These are phyloP conservation scores for Sugiyamaella pinicola DNA, from an alignment of 1,139 yeast species.

Conservation along the genomic window DNA sequence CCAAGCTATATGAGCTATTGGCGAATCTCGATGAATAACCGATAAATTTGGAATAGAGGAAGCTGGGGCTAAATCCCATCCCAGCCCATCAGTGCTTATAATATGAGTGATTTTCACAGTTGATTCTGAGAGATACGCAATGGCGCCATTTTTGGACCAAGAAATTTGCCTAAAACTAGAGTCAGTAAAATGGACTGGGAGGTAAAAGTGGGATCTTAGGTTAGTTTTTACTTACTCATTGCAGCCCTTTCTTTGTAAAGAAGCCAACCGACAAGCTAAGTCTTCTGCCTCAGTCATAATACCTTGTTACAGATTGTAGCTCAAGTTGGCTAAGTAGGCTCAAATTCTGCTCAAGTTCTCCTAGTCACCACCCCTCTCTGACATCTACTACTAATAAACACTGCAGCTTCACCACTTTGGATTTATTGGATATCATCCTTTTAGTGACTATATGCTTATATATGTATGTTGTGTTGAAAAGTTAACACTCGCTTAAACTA, in stretches of 20 bases:
- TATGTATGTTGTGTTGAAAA: neutral
- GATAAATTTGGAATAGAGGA: slow-evolving; percentile 31
- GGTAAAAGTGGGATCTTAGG: neutral
- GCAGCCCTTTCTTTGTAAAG: slow-evolving; percentile 29
- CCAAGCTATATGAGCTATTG: slow-evolving; percentile 47
- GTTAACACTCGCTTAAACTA: too few relatives aligned
- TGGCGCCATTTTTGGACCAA: slow-evolving; percentile 76
- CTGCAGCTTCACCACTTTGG: neutral
- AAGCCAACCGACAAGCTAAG: slow-evolving; percentile 20
- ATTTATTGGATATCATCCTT: neutral
- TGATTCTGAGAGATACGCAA: slow-evolving; percentile 56
- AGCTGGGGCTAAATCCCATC: slow-evolving; percentile 68
- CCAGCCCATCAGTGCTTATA: slow-evolving; percentile 62
- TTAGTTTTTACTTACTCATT: slow-evolving; percentile 20
- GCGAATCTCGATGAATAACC: slow-evolving; percentile 32
- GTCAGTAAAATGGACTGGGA: too few relatives aligned
- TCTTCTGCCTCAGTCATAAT: slow-evolving; percentile 14
- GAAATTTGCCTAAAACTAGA: slow-evolving; percentile 51
- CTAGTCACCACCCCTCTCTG: too few relatives aligned
- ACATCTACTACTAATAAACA: neutral
- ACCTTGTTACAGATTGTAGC: neutral
- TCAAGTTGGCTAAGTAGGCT: neutral
- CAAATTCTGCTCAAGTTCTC: neutral
- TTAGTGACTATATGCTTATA: neutral
- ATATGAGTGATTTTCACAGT: slow-evolving; percentile 58